Evolutionary conservation across 2,329 filamentous ascomycete genomes (phyloP), one percentile per base, ranked within the genome.

Genomic region (Epichloe amarillans): DNA sequence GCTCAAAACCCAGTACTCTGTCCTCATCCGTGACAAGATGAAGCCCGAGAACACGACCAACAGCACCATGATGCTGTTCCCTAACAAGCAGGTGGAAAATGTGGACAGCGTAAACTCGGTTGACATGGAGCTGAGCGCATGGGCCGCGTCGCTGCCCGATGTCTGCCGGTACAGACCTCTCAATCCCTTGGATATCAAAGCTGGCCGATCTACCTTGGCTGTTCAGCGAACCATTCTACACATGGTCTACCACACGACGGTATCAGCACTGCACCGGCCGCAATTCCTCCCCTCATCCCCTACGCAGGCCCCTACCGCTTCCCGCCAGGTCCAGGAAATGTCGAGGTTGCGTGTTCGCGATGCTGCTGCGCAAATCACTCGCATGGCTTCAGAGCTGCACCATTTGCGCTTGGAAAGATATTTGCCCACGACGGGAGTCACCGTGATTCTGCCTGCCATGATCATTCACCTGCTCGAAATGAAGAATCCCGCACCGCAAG

Each of bases 381-480:
- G 79, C 51, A 90, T 95, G 66, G 86, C 87, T 1, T 79, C 84
- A 45, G 83, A 88, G 56, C 73, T 96, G 43, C 84, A 88, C 62
- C 74, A 76, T 37, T 72, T 83, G 45, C 79, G 83, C 46, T 74
- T 95, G 12, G 88, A 91, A 55, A 79, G 77, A 52, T 95, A 82
- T 61, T 77, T 95, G 8, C 89, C 90, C 2, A 95, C 89, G 0
- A 91, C 88, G 0, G 89, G 89, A 39, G 89, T 95, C 10, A 95
- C 90, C 0, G 88, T 94, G 40, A 82, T 96, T 5, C 77, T 95
- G 1, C 90, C 90, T 0, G 89, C 90, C 19, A 91, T 95, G 70
- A 95, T 95, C 58, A 94, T 95, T 50, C 90, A 95, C 62, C 77
- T 96, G 17, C 77, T 95, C 7, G 88, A 95, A 64, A 91, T 95